Evolutionary conservation across 148 eudicot species (phyloP).

Genomic region (Vaccinium vitisidaea): DNA sequence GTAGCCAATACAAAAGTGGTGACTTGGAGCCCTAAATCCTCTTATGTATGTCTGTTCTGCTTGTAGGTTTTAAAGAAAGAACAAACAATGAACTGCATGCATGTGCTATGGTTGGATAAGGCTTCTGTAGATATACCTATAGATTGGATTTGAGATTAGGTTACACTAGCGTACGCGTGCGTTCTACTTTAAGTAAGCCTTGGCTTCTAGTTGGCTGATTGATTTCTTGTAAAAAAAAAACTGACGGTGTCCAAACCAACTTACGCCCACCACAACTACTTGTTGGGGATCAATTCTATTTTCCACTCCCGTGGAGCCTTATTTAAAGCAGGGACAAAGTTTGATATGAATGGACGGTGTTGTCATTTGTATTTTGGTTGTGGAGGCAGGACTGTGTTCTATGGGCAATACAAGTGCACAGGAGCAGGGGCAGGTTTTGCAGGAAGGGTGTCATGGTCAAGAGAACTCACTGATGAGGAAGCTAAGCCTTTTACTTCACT

Average conservation of each 20-base stretch:
- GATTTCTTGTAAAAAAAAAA: neutral
- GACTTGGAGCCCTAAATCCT: neutral
- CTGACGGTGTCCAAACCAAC: neutral
- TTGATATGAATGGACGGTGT: neutral
- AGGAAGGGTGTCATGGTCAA: slow-evolving; percentile 90
- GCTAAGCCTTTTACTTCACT: slow-evolving; percentile 90
- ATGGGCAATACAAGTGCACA: slow-evolving; percentile 94
- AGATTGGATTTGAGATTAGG: neutral
- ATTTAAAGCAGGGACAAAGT: neutral
- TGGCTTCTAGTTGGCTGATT: neutral
- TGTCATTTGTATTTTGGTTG: neutral
- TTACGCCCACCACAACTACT: neutral
- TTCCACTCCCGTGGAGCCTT: neutral
- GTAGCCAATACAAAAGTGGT: neutral
- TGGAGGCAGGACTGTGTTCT: slow-evolving; percentile 76
- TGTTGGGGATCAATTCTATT: neutral
- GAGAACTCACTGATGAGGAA: slow-evolving; percentile 84
- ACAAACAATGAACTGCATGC: neutral
- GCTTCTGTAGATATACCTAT: neutral
- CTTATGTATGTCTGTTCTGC: neutral
- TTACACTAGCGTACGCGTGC: neutral
- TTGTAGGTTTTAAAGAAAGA: neutral
- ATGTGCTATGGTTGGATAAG: neutral
- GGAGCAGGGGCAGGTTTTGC: slow-evolving; percentile 84
- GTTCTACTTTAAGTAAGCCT: neutral